Evolutionary conservation across 331 rosid species (phyloP).

Genomic region (Cydonia oblonga): DNA sequence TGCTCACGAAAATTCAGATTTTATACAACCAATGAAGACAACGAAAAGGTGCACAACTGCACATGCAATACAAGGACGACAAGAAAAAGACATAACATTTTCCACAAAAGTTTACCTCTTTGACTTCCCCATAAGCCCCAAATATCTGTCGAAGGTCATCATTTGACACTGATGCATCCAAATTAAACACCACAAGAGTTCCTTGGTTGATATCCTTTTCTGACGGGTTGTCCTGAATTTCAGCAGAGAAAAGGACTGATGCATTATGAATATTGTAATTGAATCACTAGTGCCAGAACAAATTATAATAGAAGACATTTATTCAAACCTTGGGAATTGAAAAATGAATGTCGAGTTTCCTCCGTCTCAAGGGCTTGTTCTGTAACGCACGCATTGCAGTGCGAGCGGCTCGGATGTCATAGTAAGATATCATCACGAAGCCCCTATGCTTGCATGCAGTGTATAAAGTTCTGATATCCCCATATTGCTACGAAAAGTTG

Average conservation of each 20-base stretch:
- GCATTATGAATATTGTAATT: slow-evolving; percentile 8
- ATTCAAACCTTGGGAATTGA: slow-evolving; percentile 85
- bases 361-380: slow-evolving; percentile 82
- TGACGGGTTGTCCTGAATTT: slow-evolving; percentile 81
- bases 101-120: slow-evolving; percentile 47
- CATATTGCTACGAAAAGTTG: slow-evolving; percentile 53
- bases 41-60: neutral
- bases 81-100: slow-evolving; percentile 1
- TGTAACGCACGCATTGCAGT: slow-evolving; percentile 88
- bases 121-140: slow-evolving; percentile 92
- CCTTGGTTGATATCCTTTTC: slow-evolving; percentile 96
- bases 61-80: neutral
- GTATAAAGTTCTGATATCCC: slow-evolving; percentile 88
- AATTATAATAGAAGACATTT: slow-evolving; percentile 1
- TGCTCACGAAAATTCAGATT: neutral
- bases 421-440: slow-evolving; percentile 95
- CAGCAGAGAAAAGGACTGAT: slow-evolving; percentile 4
- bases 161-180: slow-evolving; percentile 86
- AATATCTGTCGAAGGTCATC: slow-evolving; percentile 88
- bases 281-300: neutral
- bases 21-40: neutral
- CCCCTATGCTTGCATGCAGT: slow-evolving; percentile 98
- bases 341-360: slow-evolving; percentile 96
- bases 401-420: slow-evolving; percentile 90
- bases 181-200: slow-evolving; percentile 89